Conservation (phyloP, 1,284 basidiomycete genomes). For the Golubevia pallescens region DNA sequence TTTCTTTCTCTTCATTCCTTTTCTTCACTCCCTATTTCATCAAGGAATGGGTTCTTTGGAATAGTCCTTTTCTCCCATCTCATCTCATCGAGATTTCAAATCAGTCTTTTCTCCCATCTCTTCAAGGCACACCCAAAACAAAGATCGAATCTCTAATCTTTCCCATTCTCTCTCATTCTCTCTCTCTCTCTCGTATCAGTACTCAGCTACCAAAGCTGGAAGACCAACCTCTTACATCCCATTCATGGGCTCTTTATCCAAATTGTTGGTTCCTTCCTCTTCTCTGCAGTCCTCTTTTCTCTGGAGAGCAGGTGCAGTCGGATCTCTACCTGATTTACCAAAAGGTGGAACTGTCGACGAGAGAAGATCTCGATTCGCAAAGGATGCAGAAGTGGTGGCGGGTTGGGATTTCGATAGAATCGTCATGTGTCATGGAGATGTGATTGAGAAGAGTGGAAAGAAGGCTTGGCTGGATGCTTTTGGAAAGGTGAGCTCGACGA, state of each 20-base stretch:
- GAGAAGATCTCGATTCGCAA: slow-evolving; percentile 34
- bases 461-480: slow-evolving; percentile 70
- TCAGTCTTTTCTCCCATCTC: too few species aligned
- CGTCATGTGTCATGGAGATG: slow-evolving; percentile 91
- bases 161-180: not conserved
- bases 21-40: slow-evolving; percentile 2
- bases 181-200: slow-evolving; percentile 13
- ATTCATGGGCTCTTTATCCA: slow-evolving; percentile 22
- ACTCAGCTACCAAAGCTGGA: slow-evolving; percentile 26
- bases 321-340: slow-evolving; percentile 18
- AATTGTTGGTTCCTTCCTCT: slow-evolving; percentile 12
- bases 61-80: slow-evolving; percentile 2
- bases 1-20: slow-evolving; percentile 12
- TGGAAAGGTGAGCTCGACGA: slow-evolving; percentile 19
- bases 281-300: slow-evolving; percentile 37
- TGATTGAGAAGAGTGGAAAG: slow-evolving; percentile 78
- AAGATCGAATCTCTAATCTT: too few species aligned
- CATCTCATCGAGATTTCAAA: not conserved
- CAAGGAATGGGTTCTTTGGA: too few species aligned
- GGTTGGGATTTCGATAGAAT: slow-evolving; percentile 86
- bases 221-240: slow-evolving; percentile 37
- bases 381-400: slow-evolving; percentile 73
- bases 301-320: slow-evolving; percentile 21
- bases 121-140: too few species aligned
- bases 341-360: slow-evolving; percentile 61